phyloP scores from a whole-genome alignment of 495 filamentous ascomycete species.

The Trichoderma virens region DNA sequence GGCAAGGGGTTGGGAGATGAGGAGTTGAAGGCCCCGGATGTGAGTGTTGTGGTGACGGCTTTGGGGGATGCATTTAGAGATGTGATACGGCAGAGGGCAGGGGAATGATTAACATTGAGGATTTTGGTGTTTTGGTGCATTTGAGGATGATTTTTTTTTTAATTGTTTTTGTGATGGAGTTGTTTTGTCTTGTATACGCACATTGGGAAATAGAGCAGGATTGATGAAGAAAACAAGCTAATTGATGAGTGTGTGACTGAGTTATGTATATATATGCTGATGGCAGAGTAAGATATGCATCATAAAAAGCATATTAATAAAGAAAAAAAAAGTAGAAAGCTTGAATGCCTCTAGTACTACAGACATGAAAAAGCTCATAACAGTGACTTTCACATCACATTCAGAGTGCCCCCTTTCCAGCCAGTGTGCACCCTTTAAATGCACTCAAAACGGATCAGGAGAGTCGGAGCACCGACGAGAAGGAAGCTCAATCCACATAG shows the following conservation, averaged over 20 bases:
- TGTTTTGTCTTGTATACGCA: background rate
- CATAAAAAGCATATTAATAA: background rate
- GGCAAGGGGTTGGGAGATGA: conserved; percentile 15
- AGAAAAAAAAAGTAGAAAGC: background rate
- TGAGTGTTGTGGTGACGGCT: conserved; percentile 28
- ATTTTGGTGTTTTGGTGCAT: background rate
- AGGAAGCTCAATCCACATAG: background rate
- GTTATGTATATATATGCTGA: background rate
- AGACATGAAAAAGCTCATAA: background rate
- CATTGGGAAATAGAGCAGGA: background rate
- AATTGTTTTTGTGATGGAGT: background rate
- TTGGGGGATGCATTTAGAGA: conserved; percentile 26
- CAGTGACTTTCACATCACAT: background rate
- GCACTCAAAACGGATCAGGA: background rate
- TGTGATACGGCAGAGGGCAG: background rate
- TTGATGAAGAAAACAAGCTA: background rate
- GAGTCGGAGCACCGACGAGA: background rate
- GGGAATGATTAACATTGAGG: background rate
- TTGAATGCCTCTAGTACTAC: background rate
- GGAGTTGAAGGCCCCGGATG: conserved; percentile 26
- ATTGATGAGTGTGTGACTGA: background rate
- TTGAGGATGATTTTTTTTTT: background rate
- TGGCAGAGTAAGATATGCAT: background rate
- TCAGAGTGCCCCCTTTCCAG: background rate
- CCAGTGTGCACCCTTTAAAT: background rate